Percentiles rank a stretch among this genome's conserved stretches.
Conservation (phyloP, 495 filamentous ascomycete genomes). For the Daldinia bambusicola region DNA sequence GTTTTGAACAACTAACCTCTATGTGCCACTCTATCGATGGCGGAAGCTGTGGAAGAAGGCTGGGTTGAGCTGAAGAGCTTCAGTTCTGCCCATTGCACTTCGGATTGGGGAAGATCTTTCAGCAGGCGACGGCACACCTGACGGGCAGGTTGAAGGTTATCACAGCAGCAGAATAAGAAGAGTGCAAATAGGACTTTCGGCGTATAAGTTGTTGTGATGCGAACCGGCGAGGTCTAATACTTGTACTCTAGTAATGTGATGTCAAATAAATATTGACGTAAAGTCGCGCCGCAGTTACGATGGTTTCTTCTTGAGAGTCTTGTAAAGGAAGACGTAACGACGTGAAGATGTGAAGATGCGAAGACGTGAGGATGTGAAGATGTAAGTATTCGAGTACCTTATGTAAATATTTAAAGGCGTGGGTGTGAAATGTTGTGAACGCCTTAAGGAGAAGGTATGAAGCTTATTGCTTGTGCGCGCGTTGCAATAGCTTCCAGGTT, state of each 20-base stretch:
- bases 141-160: slow-evolving; percentile 9
- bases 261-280: neutral
- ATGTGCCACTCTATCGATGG: slow-evolving; percentile 38
- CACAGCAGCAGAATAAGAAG: neutral
- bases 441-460: slow-evolving; percentile 13
- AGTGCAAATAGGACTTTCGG: neutral
- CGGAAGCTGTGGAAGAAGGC: slow-evolving; percentile 31
- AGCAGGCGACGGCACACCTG: slow-evolving; percentile 9
- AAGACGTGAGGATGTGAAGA: slow-evolving; percentile 1
- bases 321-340: neutral
- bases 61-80: slow-evolving; percentile 37
- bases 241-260: neutral
- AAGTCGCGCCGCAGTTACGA: neutral
- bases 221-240: neutral
- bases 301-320: neutral
- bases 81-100: slow-evolving; percentile 43
- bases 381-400: neutral
- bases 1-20: slow-evolving; percentile 15
- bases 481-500: slow-evolving; percentile 35
- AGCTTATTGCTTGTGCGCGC: slow-evolving; percentile 24
- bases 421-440: neutral
- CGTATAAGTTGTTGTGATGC: neutral
- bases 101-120: slow-evolving; percentile 1
- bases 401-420: too few relatives aligned
- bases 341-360: too few relatives aligned